Conservation (phyloP, 306 rosid species). For the Chamaecrista fasciculata region DNA sequence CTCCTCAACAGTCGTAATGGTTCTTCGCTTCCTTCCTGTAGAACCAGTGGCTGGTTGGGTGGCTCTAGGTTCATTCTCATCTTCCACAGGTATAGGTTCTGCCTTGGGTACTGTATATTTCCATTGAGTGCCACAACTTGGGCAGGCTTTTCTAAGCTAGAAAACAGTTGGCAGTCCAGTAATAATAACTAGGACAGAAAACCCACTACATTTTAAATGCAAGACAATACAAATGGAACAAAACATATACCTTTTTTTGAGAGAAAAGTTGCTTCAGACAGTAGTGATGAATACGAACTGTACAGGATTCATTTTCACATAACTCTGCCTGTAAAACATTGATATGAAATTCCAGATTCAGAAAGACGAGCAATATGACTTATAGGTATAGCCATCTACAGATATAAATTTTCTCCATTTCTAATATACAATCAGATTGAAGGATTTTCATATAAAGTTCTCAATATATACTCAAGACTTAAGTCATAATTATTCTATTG, state of each 20-base stretch:
- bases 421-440: no score
- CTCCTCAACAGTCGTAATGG: slow-evolving; percentile 28
- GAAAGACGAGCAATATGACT: slow-evolving; percentile 9
- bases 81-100: slow-evolving; percentile 44
- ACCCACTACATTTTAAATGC: not conserved
- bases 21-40: slow-evolving; percentile 41
- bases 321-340: slow-evolving; percentile 56
- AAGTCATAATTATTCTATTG: not conserved
- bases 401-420: not conserved
- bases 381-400: not conserved
- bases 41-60: slow-evolving; percentile 40
- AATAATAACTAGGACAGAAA: slow-evolving; percentile 5
- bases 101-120: slow-evolving; percentile 41
- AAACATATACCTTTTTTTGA: slow-evolving; percentile 51
- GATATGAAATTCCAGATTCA: slow-evolving; percentile 28
- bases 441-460: no score
- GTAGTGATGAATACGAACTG: slow-evolving; percentile 67
- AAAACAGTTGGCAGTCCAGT: slow-evolving; percentile 20
- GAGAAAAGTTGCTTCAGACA: slow-evolving; percentile 68
- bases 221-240: slow-evolving; percentile 8
- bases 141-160: slow-evolving; percentile 63
- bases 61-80: slow-evolving; percentile 30
- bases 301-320: slow-evolving; percentile 70
- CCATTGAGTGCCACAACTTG: slow-evolving; percentile 69
- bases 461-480: slow-evolving; percentile 4